These are phyloP conservation scores for Bryoglossum gracile DNA, from an alignment of 495 filamentous ascomycete species.

Conservation along the genomic window DNA sequence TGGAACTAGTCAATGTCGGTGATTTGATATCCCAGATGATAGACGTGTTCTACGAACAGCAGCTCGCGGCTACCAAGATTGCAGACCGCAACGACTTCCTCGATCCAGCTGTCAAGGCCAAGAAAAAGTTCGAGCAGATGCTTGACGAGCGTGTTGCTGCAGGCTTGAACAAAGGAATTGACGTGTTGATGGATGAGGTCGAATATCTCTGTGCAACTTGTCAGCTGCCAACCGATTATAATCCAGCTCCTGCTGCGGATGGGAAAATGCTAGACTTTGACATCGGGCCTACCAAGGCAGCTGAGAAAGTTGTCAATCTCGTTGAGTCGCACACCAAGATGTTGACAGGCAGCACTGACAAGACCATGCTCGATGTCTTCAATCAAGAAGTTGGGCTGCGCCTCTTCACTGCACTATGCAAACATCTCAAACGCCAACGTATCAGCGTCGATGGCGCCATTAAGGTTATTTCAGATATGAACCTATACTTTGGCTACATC, in stretches of 20 bases:
- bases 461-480: slow-evolving; percentile 94
- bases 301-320: slow-evolving; percentile 70
- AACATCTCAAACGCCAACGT: slow-evolving; percentile 93
- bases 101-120: slow-evolving; percentile 82
- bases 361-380: slow-evolving; percentile 96
- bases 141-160: slow-evolving; percentile 95
- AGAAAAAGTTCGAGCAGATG: slow-evolving; percentile 99
- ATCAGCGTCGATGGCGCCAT: slow-evolving; percentile 85
- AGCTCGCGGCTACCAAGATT: slow-evolving; percentile 73
- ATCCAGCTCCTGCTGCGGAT: slow-evolving; percentile 43
- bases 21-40: slow-evolving; percentile 99
- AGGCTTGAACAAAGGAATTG: slow-evolving; percentile 93
- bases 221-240: slow-evolving; percentile 83
- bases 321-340: slow-evolving; percentile 84
- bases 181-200: slow-evolving; percentile 97
- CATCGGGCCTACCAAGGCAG: slow-evolving; percentile 74
- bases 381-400: slow-evolving; percentile 95
- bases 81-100: slow-evolving; percentile 92
- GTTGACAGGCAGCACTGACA: slow-evolving; percentile 88
- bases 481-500: slow-evolving; percentile 82
- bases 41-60: slow-evolving; percentile 97
- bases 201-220: slow-evolving; percentile 90
- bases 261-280: slow-evolving; percentile 49
- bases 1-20: slow-evolving; percentile 96
- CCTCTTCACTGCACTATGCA: slow-evolving; percentile 83